Evolutionary conservation across 1,284 basidiomycete genomes (phyloP).

Genomic region (Vanrija sp.): DNA sequence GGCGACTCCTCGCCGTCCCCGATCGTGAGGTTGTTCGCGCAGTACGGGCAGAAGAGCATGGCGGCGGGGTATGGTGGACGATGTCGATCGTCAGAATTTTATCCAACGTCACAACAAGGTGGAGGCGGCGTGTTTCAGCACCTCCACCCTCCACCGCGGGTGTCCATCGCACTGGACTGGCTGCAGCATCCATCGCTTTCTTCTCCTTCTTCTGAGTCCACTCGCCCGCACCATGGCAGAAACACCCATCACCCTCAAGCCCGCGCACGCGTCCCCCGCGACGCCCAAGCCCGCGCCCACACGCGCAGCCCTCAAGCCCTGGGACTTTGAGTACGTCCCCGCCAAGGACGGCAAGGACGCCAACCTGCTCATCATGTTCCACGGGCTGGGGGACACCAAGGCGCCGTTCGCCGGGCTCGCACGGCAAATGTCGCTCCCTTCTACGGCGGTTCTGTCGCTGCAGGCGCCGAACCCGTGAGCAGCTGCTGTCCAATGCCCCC

Average conservation of each 20-base stretch:
- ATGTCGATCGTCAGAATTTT: too few relatives aligned
- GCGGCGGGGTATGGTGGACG: not conserved
- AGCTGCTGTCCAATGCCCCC: not conserved
- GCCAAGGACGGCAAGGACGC: conserved; percentile 71
- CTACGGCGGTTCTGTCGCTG: conserved; percentile 75
- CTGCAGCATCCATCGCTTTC: not conserved
- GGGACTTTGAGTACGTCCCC: conserved; percentile 37
- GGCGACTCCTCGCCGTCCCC: conserved; percentile 40
- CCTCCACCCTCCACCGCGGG: not conserved
- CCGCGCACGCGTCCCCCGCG: conserved; percentile 9
- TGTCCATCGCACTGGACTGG: too few relatives aligned
- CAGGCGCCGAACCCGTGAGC: conserved; percentile 72
- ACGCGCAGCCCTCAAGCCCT: conserved; percentile 27
- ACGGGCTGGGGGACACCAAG: conserved; percentile 83
- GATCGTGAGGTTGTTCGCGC: conserved; percentile 85
- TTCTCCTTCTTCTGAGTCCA: too few relatives aligned
- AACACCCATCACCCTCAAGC: conserved; percentile 30
- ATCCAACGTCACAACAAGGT: not conserved
- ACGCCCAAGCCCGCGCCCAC: conserved; percentile 15
- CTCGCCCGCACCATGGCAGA: conserved; percentile 15
- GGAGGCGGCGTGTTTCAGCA: not conserved
- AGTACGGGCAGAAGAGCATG: conserved; percentile 95
- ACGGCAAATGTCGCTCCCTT: conserved; percentile 69
- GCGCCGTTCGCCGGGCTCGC: conserved; percentile 70
- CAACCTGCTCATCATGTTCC: conserved; percentile 78